phyloP scores from a whole-genome alignment of 345 rosid species.

The Passiflora organensis region DNA sequence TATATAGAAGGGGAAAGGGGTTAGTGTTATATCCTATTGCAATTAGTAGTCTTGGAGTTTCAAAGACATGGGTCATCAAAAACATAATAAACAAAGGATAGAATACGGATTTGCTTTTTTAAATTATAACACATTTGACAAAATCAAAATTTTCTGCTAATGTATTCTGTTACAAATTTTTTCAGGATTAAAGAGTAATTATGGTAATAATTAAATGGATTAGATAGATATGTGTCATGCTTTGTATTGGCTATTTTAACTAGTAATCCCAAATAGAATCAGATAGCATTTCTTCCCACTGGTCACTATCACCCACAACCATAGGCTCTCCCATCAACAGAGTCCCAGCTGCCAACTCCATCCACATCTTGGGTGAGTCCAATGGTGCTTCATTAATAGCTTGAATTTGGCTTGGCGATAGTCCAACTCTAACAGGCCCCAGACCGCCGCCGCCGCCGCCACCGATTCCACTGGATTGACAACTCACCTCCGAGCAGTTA shows the following conservation, averaged over 20 bases:
- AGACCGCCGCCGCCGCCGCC: constrained; percentile 1
- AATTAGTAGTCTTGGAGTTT: too few relatives aligned
- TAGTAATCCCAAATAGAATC: constrained; percentile 40
- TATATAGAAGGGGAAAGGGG: too few relatives aligned
- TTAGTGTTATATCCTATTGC: too few relatives aligned
- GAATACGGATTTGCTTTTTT: too few relatives aligned
- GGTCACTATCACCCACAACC: constrained; percentile 1
- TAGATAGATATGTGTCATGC: background rate
- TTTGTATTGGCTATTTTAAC: background rate
- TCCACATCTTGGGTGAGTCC: constrained; percentile 75
- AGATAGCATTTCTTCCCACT: constrained; percentile 13
- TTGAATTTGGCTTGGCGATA: constrained; percentile 70
- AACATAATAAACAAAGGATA: too few relatives aligned
- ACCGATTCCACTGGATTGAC: background rate
- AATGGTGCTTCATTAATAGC: constrained; percentile 70
- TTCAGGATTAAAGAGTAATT: background rate
- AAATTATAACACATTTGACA: too few relatives aligned
- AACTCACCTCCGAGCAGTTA: constrained; percentile 12
- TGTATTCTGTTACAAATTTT: too few relatives aligned
- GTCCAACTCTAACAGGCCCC: constrained; percentile 45
- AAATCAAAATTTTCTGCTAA: too few relatives aligned
- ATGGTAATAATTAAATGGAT: background rate
- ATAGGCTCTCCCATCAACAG: constrained; percentile 14
- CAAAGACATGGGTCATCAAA: too few relatives aligned
- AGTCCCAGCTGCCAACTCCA: constrained; percentile 37